These are phyloP conservation scores for Haematococcus sp. DNA, from an alignment of 139 green algal species.

Conservation along the genomic window DNA sequence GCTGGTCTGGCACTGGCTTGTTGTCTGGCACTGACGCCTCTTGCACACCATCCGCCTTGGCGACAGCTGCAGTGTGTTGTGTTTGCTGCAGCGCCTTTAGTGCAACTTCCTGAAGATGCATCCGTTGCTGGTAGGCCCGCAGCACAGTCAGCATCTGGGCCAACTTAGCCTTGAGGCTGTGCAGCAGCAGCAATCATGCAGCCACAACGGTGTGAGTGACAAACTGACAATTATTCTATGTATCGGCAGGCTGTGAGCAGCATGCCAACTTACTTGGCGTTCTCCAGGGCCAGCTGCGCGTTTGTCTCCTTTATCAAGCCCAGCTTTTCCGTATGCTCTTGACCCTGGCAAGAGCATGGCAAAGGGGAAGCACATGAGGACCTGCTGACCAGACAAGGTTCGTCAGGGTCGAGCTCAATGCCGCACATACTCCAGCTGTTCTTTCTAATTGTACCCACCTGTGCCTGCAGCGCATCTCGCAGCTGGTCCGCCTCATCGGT, in stretches of 20 bases:
- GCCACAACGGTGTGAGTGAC: too few species aligned
- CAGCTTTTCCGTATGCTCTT: constrained; percentile 1
- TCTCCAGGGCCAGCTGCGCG: constrained; percentile 14
- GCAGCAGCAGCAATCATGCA: not conserved
- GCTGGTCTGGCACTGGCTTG: not conserved
- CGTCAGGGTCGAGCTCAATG: too few species aligned
- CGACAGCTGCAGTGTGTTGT: not conserved
- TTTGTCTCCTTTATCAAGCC: not conserved
- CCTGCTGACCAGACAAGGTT: not conserved
- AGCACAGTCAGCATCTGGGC: constrained; percentile 44
- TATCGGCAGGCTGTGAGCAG: too few species aligned
- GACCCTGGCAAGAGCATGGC: not conserved
- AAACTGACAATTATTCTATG: too few species aligned
- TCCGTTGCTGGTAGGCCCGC: constrained; percentile 45
- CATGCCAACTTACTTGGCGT: not conserved
- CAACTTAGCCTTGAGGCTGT: constrained; percentile 54
- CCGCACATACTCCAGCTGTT: too few species aligned
- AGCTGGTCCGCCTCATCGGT: constrained; percentile 10
- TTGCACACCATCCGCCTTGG: not conserved
- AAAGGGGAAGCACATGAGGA: not conserved
- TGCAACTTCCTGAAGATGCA: not conserved
- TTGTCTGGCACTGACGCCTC: not conserved
- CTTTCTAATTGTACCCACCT: not conserved
- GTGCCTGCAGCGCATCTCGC: constrained; percentile 3
- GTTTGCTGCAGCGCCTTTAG: not conserved